A percentile compares a stretch with the other conserved stretches of the same genome.
phyloP scores from a whole-genome alignment of 805 yeast genomes.

The Alloascoidea africana region DNA sequence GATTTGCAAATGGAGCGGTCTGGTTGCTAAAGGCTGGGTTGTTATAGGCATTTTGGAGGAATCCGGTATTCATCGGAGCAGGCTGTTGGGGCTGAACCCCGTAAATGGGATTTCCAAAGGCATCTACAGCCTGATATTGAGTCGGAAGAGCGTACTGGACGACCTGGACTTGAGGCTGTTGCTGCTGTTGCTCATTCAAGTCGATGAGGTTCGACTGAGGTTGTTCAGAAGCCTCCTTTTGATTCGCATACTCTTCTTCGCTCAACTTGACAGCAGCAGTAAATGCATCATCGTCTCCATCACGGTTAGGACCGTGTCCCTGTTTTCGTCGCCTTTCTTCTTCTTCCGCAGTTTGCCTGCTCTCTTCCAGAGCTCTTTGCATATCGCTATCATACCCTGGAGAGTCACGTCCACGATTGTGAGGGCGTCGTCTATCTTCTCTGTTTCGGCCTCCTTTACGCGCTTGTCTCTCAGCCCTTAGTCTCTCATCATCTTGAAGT shows the following conservation, averaged over 20 bases:
- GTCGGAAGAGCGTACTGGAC: constrained; percentile 12
- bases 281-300: constrained; percentile 43
- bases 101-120: constrained; percentile 55
- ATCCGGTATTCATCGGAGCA: constrained; percentile 39
- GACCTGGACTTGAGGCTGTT: constrained; percentile 12
- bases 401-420: constrained; percentile 13
- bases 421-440: constrained; percentile 14
- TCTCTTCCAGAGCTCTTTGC: constrained; percentile 66
- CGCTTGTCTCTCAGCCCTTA: constrained; percentile 49
- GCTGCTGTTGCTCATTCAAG: constrained; percentile 28
- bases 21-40: not conserved
- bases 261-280: constrained; percentile 56
- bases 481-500: constrained; percentile 67
- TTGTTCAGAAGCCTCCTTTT: constrained; percentile 22
- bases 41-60: constrained; percentile 28
- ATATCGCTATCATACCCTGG: constrained; percentile 60
- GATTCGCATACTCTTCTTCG: constrained; percentile 62
- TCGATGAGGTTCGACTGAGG: constrained; percentile 37
- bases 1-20: no score
- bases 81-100: constrained; percentile 17
- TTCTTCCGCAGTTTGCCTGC: constrained; percentile 69
- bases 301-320: constrained; percentile 13
- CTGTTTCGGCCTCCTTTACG: constrained; percentile 14
- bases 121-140: constrained; percentile 25
- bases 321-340: constrained; percentile 46